These are phyloP conservation scores for Acacia concinna DNA, from an alignment of 331 rosid species.

Conservation along the genomic window DNA sequence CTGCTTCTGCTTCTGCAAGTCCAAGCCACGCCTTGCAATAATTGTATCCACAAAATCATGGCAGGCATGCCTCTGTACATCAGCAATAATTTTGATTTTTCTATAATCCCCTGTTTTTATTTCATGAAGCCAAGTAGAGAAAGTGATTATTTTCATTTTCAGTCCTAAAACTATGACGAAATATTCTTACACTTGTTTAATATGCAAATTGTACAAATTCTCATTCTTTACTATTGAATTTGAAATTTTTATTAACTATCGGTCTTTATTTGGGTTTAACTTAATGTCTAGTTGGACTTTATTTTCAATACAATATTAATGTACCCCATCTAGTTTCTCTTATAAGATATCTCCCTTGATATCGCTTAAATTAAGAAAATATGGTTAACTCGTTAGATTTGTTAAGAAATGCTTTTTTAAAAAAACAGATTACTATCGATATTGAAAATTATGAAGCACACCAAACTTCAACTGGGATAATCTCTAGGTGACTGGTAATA, in stretches of 20 bases:
- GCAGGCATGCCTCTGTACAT: neutral
- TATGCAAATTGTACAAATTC: neutral
- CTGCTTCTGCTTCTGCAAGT: neutral
- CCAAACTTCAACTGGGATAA: too few species aligned
- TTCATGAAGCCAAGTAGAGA: neutral
- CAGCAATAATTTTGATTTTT: neutral
- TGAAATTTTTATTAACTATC: neutral
- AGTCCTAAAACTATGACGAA: neutral
- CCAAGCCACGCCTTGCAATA: constrained; percentile 32
- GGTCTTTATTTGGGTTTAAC: neutral
- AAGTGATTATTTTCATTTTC: neutral
- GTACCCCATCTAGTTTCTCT: too few species aligned
- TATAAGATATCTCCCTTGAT: too few species aligned
- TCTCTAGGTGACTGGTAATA: too few species aligned
- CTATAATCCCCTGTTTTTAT: neutral
- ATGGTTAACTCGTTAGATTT: too few species aligned
- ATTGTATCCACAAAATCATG: constrained; percentile 21
- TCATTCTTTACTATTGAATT: neutral
- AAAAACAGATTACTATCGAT: too few species aligned
- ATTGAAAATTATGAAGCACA: too few species aligned
- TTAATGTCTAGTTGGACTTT: neutral
- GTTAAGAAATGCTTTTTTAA: too few species aligned
- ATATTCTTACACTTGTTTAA: neutral
- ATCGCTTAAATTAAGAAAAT: too few species aligned
- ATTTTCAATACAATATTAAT: neutral